phyloP scores from a whole-genome alignment of 345 rosid species.

The Ceriops zippeliana region DNA sequence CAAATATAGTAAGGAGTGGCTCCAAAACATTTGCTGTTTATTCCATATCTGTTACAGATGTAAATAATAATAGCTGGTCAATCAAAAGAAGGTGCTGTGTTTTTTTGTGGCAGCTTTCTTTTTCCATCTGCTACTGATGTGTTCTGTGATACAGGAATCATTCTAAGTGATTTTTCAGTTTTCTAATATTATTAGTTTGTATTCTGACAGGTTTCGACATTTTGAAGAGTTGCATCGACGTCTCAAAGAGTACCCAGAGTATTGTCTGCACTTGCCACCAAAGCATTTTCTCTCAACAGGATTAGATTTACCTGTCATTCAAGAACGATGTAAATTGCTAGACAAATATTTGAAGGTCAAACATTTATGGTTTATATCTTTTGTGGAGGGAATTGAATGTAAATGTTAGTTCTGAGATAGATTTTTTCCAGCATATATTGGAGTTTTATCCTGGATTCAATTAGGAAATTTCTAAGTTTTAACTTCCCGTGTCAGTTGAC shows the following conservation, averaged over 20 bases:
- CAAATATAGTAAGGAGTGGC: constrained; percentile 89
- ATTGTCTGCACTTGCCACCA: constrained; percentile 91
- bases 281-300: constrained; percentile 97
- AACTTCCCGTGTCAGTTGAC: background rate
- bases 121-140: constrained; percentile 11
- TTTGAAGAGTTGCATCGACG: constrained; percentile 99
- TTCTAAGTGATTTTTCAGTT: background rate
- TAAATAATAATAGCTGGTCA: constrained; percentile 83
- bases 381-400: background rate
- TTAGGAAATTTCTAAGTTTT: background rate
- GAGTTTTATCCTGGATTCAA: background rate
- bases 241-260: constrained; percentile 83
- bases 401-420: background rate
- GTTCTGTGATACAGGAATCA: background rate
- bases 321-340: constrained; percentile 85
- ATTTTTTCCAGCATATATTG: background rate
- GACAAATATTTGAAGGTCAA: constrained; percentile 83
- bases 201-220: constrained; percentile 72
- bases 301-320: constrained; percentile 71
- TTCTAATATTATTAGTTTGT: too few relatives aligned
- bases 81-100: constrained; percentile 87
- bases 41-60: constrained; percentile 86
- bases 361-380: constrained; percentile 14
- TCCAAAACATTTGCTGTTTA: constrained; percentile 91
- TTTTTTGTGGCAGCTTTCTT: constrained; percentile 23